These are phyloP conservation scores for Gymnopus androsaceus DNA, from an alignment of 1,284 basidiomycete species.

Conservation along the genomic window DNA sequence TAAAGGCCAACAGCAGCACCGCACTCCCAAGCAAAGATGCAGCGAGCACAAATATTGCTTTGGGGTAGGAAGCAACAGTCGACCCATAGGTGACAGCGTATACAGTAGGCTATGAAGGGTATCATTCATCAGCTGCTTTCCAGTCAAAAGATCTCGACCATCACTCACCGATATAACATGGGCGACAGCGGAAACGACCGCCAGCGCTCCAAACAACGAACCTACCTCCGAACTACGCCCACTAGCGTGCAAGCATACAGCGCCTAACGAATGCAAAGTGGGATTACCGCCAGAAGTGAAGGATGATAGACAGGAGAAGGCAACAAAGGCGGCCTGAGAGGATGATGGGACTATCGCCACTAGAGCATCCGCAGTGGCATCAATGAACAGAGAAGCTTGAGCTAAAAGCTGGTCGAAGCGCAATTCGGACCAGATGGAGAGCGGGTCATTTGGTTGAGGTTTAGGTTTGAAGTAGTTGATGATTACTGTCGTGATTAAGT, in stretches of 20 bases:
- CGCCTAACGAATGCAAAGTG: constrained; percentile 48
- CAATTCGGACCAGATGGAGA: constrained; percentile 42
- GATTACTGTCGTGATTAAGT: constrained; percentile 32
- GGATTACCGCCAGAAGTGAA: constrained; percentile 53
- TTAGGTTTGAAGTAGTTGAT: constrained; percentile 49
- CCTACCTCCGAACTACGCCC: constrained; percentile 47
- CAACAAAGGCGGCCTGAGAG: constrained; percentile 37
- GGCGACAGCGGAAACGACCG: constrained; percentile 47
- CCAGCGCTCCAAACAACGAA: constrained; percentile 52
- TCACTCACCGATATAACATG: constrained; percentile 48
- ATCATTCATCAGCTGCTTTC: constrained; percentile 6
- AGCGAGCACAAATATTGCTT: constrained; percentile 50
- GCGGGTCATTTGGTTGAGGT: constrained; percentile 25
- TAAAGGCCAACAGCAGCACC: constrained; percentile 24
- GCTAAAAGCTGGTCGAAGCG: constrained; percentile 47
- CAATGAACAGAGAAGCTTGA: constrained; percentile 43
- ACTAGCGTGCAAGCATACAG: constrained; percentile 48
- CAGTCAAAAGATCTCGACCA: not conserved
- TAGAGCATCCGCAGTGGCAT: constrained; percentile 45
- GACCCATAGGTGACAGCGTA: constrained; percentile 49
- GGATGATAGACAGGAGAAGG: constrained; percentile 42
- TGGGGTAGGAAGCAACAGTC: constrained; percentile 49
- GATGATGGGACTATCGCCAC: constrained; percentile 39
- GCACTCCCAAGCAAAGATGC: constrained; percentile 39
- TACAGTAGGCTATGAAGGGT: constrained; percentile 42